phyloP scores from a whole-genome alignment of 2,329 filamentous ascomycete species.

The Colletotrichum liriopes region DNA sequence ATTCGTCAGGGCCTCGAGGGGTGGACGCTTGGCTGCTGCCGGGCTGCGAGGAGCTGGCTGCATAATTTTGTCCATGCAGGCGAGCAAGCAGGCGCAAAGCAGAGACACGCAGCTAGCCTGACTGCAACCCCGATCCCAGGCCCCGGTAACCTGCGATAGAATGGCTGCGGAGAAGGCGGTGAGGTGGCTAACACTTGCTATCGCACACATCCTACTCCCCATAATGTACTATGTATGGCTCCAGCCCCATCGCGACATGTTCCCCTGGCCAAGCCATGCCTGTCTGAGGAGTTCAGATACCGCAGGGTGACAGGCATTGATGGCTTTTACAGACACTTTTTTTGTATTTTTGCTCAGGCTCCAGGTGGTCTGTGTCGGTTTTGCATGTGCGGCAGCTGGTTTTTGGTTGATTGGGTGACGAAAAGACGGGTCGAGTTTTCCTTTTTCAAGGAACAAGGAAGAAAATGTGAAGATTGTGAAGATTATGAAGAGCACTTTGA shows the following conservation, averaged over 20 bases:
- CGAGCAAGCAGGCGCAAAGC: neutral
- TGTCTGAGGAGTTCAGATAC: constrained; percentile 17
- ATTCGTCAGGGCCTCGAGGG: constrained; percentile 18
- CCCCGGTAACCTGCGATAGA: constrained; percentile 26
- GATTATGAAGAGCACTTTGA: neutral
- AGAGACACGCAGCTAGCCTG: neutral
- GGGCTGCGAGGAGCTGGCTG: constrained; percentile 28
- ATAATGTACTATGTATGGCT: neutral
- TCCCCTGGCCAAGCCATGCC: constrained; percentile 26
- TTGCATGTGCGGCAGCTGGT: constrained; percentile 41
- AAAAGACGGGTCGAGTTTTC: neutral
- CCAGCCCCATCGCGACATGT: constrained; percentile 12
- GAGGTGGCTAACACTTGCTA: constrained; percentile 20
- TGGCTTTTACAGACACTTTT: neutral
- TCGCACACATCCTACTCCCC: neutral
- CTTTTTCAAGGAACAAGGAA: neutral
- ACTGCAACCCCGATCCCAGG: constrained; percentile 24
- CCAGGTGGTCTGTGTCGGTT: constrained; percentile 34
- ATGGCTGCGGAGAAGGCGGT: constrained; percentile 12
- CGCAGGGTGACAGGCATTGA: constrained; percentile 15
- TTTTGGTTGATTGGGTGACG: constrained; percentile 32
- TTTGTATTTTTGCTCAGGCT: constrained; percentile 8
- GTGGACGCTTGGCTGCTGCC: constrained; percentile 11
- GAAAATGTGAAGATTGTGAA: constrained; percentile 9
- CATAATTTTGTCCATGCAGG: constrained; percentile 32